Base-by-base conservation (phyloP, 2,329 filamentous ascomycete species). In the Aspergillus amoenus region DNA sequence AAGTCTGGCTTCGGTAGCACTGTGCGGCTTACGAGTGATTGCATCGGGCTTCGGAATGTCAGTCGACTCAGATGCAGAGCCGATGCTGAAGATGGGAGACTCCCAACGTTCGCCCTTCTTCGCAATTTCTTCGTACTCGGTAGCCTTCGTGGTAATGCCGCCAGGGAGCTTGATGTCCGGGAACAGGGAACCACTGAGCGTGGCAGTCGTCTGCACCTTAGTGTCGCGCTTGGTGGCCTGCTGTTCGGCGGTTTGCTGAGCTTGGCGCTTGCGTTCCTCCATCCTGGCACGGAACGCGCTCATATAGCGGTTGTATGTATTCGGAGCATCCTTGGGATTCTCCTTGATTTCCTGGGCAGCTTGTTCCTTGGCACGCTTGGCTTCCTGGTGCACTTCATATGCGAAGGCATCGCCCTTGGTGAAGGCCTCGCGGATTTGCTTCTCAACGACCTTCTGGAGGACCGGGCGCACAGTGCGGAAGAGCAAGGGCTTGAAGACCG, bases 101-200 rank as follows among this genome's bases (percentile, higher is more conserved):
- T 96, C 89, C 94, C 94, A 99, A 74, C 87, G 88, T 55, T 96
- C 90, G 52, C 94, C 94, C 84, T 94, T 91, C 64, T 81, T 81
- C 8, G 93, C 91, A 57, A 96, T 82, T 21, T 97, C 86, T 78
- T 87, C 91, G 83, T 95, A 97, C 76, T 96, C 91, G 22, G 91
- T 95, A 9, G 93, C 93, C 84, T 96, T 97, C 79, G 86, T 88
- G 66, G 90, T 94, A 73, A 97, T 93, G 55, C 92, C 93, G 32
- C 90, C 90, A 24, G 93, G 92, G 5, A 99, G 82, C 56, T 87
- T 83, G 70, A 99, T 88, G 71, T 93, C 81, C 69, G 91, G 89
- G 87, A 99, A 96, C 63, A 97, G 91, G 63, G 90, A 93, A 70
- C 97, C 91, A 65, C 96, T 85, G 77, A 92, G 86, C 41, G 92